Evolutionary conservation across 1,284 basidiomycete species (phyloP), one percentile per base, ranked within the genome.

Genomic region (Malassezia psittaci): DNA sequence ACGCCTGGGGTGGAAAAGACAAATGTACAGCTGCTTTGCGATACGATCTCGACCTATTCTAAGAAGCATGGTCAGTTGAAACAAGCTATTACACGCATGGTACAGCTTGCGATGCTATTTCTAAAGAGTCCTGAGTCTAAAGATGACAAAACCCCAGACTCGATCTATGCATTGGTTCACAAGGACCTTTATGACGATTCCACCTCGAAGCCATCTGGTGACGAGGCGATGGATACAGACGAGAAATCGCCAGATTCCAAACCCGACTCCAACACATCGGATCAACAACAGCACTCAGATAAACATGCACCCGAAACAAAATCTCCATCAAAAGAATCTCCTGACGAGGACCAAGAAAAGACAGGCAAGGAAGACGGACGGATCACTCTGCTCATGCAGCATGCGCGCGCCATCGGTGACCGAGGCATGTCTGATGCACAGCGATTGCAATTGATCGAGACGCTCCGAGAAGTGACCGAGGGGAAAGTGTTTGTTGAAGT

Each of bases 401-500:
- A 60, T 2, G 71, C 51, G 5, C 65, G 64, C 44, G 51, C 50
- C 4, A 63, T 70, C 16, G 71, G 71, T 10, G 60, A 70, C 45
- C 45, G 35, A 0, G 69, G 66, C 8, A 53, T 74, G 1, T 52
- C 51, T 19, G 59, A 64, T 15, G 60, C 59, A n/a, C 43, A 37
- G 18, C 48, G 63, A 15, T 36, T 66, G 40, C 64, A 69, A 57
- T 39, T 74, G 12, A 64, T 74, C 41, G 85, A 93, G 77, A 90
- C 89, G 2, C 76, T 99, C 63, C 82, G 94, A 68, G 81, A 82
- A 48, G 88, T 99, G 34, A 94, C 93, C 0, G 93, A 96, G 78
- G 93, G 93, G 57, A 98, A 96, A 90, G 91, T 98, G 66, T 96
- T 93, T 79, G 80, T 99, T 52, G 94, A 99, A 79, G 90, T 96